phyloP scores from a whole-genome alignment of 1,284 basidiomycete genomes.

The Malassezia furfur region DNA sequence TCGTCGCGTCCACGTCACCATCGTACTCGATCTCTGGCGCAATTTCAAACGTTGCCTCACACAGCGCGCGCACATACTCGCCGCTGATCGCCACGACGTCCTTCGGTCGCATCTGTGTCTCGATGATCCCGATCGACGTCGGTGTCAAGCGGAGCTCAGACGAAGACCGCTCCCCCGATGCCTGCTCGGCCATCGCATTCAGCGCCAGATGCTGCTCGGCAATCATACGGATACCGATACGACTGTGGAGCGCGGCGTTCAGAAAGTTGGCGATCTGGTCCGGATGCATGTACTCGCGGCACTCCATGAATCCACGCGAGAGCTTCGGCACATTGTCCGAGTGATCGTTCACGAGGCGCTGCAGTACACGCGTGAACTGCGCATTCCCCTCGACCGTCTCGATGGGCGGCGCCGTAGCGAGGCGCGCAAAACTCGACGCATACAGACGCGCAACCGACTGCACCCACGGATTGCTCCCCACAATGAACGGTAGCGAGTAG shows the following conservation, averaged over 20 bases:
- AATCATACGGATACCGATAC: conserved; percentile 77
- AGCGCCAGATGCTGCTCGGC: conserved; percentile 85
- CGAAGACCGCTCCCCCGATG: conserved; percentile 13
- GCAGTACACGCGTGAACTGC: conserved; percentile 60
- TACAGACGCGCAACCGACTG: conserved; percentile 65
- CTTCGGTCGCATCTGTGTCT: conserved; percentile 38
- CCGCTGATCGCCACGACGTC: conserved; percentile 50
- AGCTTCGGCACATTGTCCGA: conserved; percentile 78
- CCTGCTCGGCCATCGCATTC: conserved; percentile 19
- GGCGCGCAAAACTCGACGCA: conserved; percentile 62
- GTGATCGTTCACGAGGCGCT: conserved; percentile 65
- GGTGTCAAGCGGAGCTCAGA: conserved; percentile 12
- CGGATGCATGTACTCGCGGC: conserved; percentile 68
- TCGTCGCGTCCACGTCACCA: conserved; percentile 27
- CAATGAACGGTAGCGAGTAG: conserved; percentile 55
- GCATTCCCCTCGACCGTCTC: conserved; percentile 62
- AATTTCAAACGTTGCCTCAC: conserved; percentile 71
- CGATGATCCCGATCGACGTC: conserved; percentile 39
- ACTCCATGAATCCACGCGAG: conserved; percentile 83
- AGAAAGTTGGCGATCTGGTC: conserved; percentile 67
- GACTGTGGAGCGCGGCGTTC: conserved; percentile 71
- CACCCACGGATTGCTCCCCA: conserved; percentile 80
- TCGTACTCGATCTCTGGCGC: conserved; percentile 52
- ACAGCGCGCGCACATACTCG: conserved; percentile 70
- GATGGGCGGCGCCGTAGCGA: conserved; percentile 62